Evolutionary conservation across 2,329 filamentous ascomycete species (phyloP).

Genomic region (Chaetomiaceae sp.): DNA sequence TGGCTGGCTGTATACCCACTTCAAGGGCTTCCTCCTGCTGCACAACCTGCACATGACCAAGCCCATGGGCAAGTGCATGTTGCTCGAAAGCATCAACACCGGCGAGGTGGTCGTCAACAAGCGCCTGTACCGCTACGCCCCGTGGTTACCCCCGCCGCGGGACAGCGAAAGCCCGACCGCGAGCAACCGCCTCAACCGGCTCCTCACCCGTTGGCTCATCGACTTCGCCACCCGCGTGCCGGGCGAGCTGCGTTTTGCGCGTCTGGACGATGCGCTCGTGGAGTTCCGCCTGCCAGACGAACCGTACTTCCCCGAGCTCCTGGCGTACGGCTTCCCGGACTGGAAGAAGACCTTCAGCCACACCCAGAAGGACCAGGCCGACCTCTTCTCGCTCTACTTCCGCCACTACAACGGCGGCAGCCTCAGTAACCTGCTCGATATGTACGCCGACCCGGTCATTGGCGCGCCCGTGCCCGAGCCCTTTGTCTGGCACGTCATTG

Average conservation of each 20-base stretch:
- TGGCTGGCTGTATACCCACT: constrained; percentile 4
- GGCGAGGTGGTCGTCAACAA: constrained; percentile 9
- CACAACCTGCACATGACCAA: neutral
- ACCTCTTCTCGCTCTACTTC: constrained; percentile 14
- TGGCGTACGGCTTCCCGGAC: constrained; percentile 5
- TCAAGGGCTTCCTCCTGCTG: constrained; percentile 4
- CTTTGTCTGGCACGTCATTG: constrained; percentile 19
- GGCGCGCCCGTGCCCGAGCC: constrained; percentile 11
- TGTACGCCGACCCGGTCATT: neutral
- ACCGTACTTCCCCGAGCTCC: constrained; percentile 10
- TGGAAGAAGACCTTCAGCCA: too few relatives aligned
- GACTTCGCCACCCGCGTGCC: neutral
- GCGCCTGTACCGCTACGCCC: neutral
- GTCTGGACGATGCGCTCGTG: neutral
- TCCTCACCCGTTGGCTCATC: too few relatives aligned
- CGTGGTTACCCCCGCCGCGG: neutral
- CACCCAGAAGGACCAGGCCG: neutral
- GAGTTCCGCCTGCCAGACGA: constrained; percentile 8
- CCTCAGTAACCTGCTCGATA: constrained; percentile 10
- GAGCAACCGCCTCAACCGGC: fast-evolving
- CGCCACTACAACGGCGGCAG: constrained; percentile 11
- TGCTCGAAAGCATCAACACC: constrained; percentile 6
- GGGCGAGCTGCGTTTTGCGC: constrained; percentile 12
- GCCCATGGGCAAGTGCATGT: constrained; percentile 2
- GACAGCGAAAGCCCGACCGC: neutral